Percentiles rank a stretch among this genome's conserved stretches.
phyloP scores from a whole-genome alignment of 805 yeast species.

The Yarrowia divulgata region DNA sequence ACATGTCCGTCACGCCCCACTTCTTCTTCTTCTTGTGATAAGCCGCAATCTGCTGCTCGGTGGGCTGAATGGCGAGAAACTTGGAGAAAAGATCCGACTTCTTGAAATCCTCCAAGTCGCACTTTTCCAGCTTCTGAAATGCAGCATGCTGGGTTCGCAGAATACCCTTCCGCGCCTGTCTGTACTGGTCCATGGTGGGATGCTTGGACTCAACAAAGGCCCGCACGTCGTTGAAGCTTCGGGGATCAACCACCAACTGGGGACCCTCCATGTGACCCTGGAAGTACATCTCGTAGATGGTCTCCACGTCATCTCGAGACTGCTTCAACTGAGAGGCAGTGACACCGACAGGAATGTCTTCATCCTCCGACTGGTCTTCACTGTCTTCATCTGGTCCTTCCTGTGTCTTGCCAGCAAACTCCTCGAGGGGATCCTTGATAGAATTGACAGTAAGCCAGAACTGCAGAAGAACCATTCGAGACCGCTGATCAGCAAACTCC shows the following conservation, averaged over 20 bases:
- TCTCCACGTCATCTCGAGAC: constrained; percentile 58
- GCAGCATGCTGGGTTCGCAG: constrained; percentile 64
- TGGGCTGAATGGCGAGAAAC: constrained; percentile 41
- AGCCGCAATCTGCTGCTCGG: constrained; percentile 23
- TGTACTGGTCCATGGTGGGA: constrained; percentile 51
- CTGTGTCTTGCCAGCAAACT: constrained; percentile 49
- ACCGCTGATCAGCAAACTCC: constrained; percentile 63
- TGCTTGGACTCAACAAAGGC: constrained; percentile 48
- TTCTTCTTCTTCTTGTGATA: constrained; percentile 32
- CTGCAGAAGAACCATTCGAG: constrained; percentile 58
- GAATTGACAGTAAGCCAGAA: constrained; percentile 73
- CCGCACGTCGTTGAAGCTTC: constrained; percentile 49
- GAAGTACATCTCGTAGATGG: constrained; percentile 58
- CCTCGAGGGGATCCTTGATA: constrained; percentile 76
- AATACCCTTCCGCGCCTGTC: constrained; percentile 65
- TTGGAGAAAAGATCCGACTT: constrained; percentile 63
- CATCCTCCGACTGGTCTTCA: constrained; percentile 44
- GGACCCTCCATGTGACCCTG: constrained; percentile 43
- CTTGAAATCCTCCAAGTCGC: constrained; percentile 67
- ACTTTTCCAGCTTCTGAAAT: constrained; percentile 58
- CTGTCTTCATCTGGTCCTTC: constrained; percentile 47
- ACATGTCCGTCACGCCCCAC: constrained; percentile 25
- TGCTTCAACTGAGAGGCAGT: constrained; percentile 22
- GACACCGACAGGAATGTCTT: constrained; percentile 40
- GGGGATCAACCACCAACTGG: constrained; percentile 39